A percentile compares a stretch with the other conserved stretches of the same genome.
phyloP scores from a whole-genome alignment of 2,329 filamentous ascomycete genomes.

The Colletotrichum acutatum region DNA sequence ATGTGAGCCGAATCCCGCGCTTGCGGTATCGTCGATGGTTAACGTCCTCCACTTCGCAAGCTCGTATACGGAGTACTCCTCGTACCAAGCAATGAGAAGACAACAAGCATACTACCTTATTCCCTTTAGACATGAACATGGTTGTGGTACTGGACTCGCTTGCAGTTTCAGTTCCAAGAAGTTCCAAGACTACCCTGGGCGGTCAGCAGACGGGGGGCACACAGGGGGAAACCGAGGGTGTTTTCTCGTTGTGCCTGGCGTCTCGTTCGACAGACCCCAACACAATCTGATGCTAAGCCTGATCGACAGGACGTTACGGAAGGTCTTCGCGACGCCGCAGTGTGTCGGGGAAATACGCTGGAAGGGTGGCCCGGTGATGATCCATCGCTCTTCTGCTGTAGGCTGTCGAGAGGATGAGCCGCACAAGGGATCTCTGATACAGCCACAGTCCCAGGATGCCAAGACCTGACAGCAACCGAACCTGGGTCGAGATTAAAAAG shows the following conservation, averaged over 20 bases:
- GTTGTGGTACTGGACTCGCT: conserved; percentile 8
- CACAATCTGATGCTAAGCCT: conserved; percentile 32
- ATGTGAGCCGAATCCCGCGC: conserved; percentile 18
- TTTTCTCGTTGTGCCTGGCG: neutral
- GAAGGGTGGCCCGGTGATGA: neutral
- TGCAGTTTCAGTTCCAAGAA: conserved; percentile 31
- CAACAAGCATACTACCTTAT: conserved; percentile 24
- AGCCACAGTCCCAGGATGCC: conserved; percentile 17
- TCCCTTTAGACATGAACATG: neutral
- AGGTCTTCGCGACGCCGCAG: conserved; percentile 23
- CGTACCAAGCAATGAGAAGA: too few relatives aligned
- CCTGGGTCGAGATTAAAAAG: neutral
- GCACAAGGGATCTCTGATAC: conserved; percentile 16
- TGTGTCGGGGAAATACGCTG: neutral
- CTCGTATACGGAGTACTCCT: too few relatives aligned
- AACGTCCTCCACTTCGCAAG: neutral
- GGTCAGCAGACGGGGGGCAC: neutral
- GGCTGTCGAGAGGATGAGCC: neutral
- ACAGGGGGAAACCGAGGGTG: neutral
- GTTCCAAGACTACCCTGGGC: conserved; percentile 1
- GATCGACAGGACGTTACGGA: conserved; percentile 24
- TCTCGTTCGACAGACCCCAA: neutral
- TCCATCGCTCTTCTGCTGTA: too few relatives aligned
- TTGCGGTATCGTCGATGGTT: neutral
- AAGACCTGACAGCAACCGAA: conserved; percentile 6